Conservation (phyloP, 345 rosid genomes). For the Sonneratia alba region DNA sequence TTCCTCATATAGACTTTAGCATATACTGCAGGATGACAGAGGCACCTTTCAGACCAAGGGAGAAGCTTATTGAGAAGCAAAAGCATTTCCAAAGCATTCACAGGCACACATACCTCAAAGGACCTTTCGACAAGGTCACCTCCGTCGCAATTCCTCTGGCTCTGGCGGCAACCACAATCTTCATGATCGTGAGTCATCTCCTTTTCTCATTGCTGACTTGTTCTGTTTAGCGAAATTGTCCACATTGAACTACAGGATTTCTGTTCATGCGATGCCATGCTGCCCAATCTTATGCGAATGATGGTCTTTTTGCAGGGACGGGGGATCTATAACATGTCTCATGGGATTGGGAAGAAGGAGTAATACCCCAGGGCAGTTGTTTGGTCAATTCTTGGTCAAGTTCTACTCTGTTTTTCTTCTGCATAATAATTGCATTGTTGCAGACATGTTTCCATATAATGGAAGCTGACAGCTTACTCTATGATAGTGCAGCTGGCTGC, state of each 20-base stretch:
- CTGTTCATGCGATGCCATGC: too few relatives aligned
- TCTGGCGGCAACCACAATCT: conserved; percentile 48
- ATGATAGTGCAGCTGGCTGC: not conserved
- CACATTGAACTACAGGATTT: too few relatives aligned
- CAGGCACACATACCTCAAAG: conserved; percentile 74
- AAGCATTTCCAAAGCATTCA: conserved; percentile 65
- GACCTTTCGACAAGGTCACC: conserved; percentile 71
- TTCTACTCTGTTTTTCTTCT: not conserved
- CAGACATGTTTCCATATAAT: conserved; percentile 1
- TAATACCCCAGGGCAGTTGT: not conserved
- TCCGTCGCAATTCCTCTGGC: conserved; percentile 79
- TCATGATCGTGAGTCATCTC: conserved; percentile 54
- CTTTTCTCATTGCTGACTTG: too few relatives aligned
- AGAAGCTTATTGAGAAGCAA: conserved; percentile 77
- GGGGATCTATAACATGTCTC: conserved; percentile 24
- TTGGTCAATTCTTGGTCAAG: not conserved
- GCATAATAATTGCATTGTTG: conserved; percentile 14
- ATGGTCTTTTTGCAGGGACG: conserved; percentile 11
- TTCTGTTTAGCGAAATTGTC: too few relatives aligned
- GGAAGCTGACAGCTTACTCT: conserved; percentile 4
- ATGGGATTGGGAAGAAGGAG: conserved; percentile 24
- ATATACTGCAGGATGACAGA: conserved; percentile 24
- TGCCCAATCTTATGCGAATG: not conserved
- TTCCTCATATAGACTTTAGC: too few relatives aligned
- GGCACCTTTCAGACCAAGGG: conserved; percentile 73